Evolutionary conservation across 495 filamentous ascomycete genomes (phyloP).

Genomic region (Podospora pseudoanserina): DNA sequence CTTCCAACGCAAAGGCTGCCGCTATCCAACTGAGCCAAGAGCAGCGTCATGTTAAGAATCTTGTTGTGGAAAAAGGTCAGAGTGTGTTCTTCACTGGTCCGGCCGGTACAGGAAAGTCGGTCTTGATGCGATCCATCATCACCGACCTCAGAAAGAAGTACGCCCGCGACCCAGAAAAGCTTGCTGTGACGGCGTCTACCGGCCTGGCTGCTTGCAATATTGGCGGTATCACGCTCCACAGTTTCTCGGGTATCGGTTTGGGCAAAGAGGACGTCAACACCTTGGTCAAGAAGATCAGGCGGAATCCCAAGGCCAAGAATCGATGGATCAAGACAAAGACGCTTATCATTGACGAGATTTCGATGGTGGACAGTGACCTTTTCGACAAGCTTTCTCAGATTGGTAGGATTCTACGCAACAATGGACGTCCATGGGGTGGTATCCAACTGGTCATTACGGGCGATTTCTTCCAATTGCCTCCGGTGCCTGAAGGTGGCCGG

Average conservation of each 20-base stretch:
- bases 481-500: slow-evolving; percentile 68
- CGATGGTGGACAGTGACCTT: slow-evolving; percentile 95
- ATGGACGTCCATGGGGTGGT: slow-evolving; percentile 88
- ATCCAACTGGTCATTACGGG: slow-evolving; percentile 95
- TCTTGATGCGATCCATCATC: slow-evolving; percentile 89
- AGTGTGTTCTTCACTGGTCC: slow-evolving; percentile 99
- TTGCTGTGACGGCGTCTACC: slow-evolving; percentile 93
- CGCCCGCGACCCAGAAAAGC: slow-evolving; percentile 65
- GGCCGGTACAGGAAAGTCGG: slow-evolving; percentile 95
- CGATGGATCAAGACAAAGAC: slow-evolving; percentile 86
- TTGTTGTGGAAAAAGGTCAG: slow-evolving; percentile 69
- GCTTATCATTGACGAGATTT: slow-evolving; percentile 90
- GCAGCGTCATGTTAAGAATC: slow-evolving; percentile 74
- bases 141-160: slow-evolving; percentile 71
- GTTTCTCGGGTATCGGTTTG: slow-evolving; percentile 90
- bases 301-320: slow-evolving; percentile 78
- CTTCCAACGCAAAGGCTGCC: slow-evolving; percentile 38
- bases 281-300: slow-evolving; percentile 86
- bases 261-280: slow-evolving; percentile 83
- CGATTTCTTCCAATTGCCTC: slow-evolving; percentile 95
- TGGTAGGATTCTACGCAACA: slow-evolving; percentile 75
- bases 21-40: slow-evolving; percentile 76
- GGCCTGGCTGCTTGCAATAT: slow-evolving; percentile 96
- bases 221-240: slow-evolving; percentile 91
- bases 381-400: slow-evolving; percentile 95